Base-by-base conservation (phyloP, 768 basidiomycete genomes). In the Jaapia argillacea region DNA sequence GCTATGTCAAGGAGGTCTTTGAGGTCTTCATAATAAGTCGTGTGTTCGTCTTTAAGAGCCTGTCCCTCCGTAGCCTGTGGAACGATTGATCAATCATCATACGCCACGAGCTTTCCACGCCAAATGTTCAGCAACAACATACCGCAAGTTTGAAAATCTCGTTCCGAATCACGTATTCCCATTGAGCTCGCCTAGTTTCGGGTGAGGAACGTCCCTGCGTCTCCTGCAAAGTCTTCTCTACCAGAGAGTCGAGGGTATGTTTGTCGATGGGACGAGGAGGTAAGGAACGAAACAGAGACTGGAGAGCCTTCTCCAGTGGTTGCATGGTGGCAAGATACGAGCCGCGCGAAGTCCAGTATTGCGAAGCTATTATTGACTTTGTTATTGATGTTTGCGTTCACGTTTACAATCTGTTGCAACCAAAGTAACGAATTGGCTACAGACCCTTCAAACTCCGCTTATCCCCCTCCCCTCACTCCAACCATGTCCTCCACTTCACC, bases 111-210 rank as follows among this genome's bases (percentile, higher is more conserved):
- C 18, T 23, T 18, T 12, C 20, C 7, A 42, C 39, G n/a, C 25
- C 18, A 40, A 4, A 37, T 22, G 24, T n/a, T n/a, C 3, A 12
- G 13, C 14, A 28, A 36, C 24, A n/a, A 74, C 77, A 53, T 52
- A 88, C 87, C 41, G 85, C 84, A 48, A 85, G 67, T 38, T 64
- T 64, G 55, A 85, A 83, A 36, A 88, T 70, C 54, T 85, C 83
- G 48, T 75, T 75, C 64, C 75, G 76, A 25, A 88, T 62, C 28
- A 79, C 61, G 49, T 75, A 75, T 54, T 89, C 87, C 86, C 87
- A 89, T 51, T 77, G 76, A 37, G 72, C 75, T 58, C 77, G 81
- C 46, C 72, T 63, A 46, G 75, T 81, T 40, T 87, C 86, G 3
- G 66, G 54, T 5, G 72, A 71, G 1, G 66, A 61, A 40, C 66